A percentile compares a stretch with the other conserved stretches of the same genome.
Conservation (phyloP, 2,329 filamentous ascomycete species). For the Salinomyces thailandicus region DNA sequence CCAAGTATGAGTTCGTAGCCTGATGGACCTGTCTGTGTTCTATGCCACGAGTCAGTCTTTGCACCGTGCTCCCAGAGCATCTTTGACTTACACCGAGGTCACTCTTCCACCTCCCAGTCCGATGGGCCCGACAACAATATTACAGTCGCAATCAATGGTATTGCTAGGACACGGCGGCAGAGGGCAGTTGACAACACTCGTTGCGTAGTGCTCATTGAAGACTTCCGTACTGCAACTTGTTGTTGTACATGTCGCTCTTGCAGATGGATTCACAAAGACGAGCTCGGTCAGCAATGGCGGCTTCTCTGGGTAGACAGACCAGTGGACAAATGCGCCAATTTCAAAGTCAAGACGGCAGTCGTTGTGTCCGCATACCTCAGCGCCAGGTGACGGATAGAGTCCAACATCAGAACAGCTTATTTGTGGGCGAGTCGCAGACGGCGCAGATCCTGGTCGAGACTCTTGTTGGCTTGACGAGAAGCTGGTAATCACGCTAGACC, state of each 20-base stretch:
- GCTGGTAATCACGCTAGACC: not conserved
- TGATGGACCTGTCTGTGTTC: slow-evolving; percentile 10
- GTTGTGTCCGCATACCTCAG: slow-evolving; percentile 8
- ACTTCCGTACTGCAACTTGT: slow-evolving; percentile 13
- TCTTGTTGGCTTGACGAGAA: too few relatives aligned
- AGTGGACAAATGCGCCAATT: slow-evolving; percentile 11
- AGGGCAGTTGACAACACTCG: slow-evolving; percentile 7
- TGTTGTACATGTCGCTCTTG: slow-evolving; percentile 13
- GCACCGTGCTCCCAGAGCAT: not conserved
- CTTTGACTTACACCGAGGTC: slow-evolving; percentile 12
- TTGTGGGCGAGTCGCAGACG: not conserved
- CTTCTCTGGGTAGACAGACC: slow-evolving; percentile 5
- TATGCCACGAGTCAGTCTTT: slow-evolving; percentile 2
- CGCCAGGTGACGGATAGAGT: slow-evolving; percentile 1
- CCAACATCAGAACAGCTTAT: slow-evolving; percentile 3
- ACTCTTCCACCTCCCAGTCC: slow-evolving; percentile 7
- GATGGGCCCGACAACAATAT: slow-evolving; percentile 14
- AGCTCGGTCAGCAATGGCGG: slow-evolving; percentile 11
- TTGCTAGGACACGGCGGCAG: slow-evolving; percentile 15
- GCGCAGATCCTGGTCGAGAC: too few relatives aligned
- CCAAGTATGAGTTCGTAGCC: slow-evolving; percentile 17
- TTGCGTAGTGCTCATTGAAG: slow-evolving; percentile 11
- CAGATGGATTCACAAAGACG: slow-evolving; percentile 10
- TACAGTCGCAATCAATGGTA: slow-evolving; percentile 14
- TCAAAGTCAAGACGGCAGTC: slow-evolving; percentile 13